Evolutionary conservation across 352 stramenopile genomes (phyloP).

Genomic region (Phytopythium kandeliae): DNA sequence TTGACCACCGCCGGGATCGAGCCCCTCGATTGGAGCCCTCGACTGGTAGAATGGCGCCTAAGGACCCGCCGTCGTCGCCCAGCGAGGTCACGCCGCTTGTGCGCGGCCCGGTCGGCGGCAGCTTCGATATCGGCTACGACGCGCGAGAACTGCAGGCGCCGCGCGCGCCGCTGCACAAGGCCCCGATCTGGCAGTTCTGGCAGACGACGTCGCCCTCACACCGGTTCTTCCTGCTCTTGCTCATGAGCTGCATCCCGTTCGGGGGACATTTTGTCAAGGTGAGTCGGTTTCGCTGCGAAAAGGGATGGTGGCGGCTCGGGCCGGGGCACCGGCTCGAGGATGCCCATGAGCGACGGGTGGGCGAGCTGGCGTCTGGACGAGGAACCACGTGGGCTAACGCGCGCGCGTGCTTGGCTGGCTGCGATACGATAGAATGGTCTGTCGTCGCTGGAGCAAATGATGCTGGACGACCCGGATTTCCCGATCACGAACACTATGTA

Average conservation of each 20-base stretch:
- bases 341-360: no score
- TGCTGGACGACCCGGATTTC: conserved; percentile 71
- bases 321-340: no score
- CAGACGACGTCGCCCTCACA: conserved; percentile 48
- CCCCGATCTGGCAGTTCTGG: conserved; percentile 70
- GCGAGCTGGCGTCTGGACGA: not conserved
- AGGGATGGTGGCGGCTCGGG: not conserved
- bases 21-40: no score
- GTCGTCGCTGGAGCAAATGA: conserved; percentile 74
- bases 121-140: not conserved
- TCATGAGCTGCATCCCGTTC: conserved; percentile 85
- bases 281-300: not conserved
- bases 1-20: not conserved
- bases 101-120: conserved; percentile 4
- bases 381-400: no score
- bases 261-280: conserved; percentile 85
- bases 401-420: not conserved
- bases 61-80: conserved; percentile 10
- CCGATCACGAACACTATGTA: conserved; percentile 85
- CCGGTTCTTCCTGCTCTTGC: conserved; percentile 76
- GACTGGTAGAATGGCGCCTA: conserved; percentile 13
- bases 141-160: conserved; percentile 6
- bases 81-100: conserved; percentile 32
- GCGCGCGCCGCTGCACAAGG: conserved; percentile 25
- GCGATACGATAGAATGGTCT: conserved; percentile 52